Evolutionary conservation across 2,329 filamentous ascomycete species (phyloP), one percentile per base, ranked within the genome.

Genomic region (Cytospora mali): DNA sequence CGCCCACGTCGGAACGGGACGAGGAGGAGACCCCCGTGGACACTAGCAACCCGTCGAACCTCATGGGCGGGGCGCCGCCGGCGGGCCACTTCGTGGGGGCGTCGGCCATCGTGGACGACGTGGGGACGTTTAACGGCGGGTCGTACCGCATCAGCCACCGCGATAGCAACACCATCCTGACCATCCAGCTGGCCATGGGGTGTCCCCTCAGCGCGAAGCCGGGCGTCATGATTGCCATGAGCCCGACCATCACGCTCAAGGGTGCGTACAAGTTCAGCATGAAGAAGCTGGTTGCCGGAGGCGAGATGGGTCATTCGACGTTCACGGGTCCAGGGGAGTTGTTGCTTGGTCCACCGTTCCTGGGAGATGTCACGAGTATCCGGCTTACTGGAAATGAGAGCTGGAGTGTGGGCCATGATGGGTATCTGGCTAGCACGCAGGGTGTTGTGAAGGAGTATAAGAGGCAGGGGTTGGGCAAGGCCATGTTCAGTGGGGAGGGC

Each of bases 91-190:
- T 94, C 67, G 74, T 81, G 6, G 91, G 90, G 31, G 86, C 84
- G 0, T 76, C 77, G 33, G 79, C 88, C 0, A 83, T 84, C 0
- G 80, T 86, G 31, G 95, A 98, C 74, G 93, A 97, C 69, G 86
- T 96, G 1, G 95, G 95, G n/a, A 95, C 90, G 0, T 99, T 98
- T 80, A 98, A 98, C 73, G 95, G 95, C 18, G 95, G 95, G 14
- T 94, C 91, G 72, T 99, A 94, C 74, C 85, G 95, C 50, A 93
- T 98, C 72, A 95, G 91, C 71, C 95, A 99, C 73, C 84, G 95
- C 25, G 93, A 97, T 75, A 89, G 87, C 63, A 99, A 98, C 74
- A 93, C 91, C 1, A 89, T 97, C 68, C 76, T 97, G 66, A 98
- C 93, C 0, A 77, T 97, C 25, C 94, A 97, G 75, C 78, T 98